These are phyloP conservation scores for Penicillium decumbens DNA, from an alignment of 2,329 filamentous ascomycete species.

Conservation along the genomic window DNA sequence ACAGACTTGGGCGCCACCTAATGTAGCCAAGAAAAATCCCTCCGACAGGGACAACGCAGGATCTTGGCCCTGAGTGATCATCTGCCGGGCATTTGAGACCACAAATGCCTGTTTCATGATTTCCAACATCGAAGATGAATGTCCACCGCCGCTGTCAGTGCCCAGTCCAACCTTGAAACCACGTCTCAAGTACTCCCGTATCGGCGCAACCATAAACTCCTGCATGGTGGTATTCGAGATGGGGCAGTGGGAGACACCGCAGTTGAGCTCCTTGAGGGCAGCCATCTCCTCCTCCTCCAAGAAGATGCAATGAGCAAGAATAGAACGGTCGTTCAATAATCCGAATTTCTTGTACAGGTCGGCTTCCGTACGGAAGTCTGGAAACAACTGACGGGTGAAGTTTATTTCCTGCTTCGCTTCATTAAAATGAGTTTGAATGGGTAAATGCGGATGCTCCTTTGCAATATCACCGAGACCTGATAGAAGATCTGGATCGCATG, in stretches of 20 bases:
- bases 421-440: slow-evolving; percentile 65
- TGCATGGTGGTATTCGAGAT: slow-evolving; percentile 59
- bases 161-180: slow-evolving; percentile 64
- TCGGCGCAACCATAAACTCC: slow-evolving; percentile 55
- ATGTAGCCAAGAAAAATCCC: slow-evolving; percentile 57
- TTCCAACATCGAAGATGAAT: slow-evolving; percentile 53
- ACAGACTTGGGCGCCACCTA: slow-evolving; percentile 58
- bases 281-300: slow-evolving; percentile 55
- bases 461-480: slow-evolving; percentile 54
- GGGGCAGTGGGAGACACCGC: slow-evolving; percentile 62
- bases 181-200: slow-evolving; percentile 54
- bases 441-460: slow-evolving; percentile 45
- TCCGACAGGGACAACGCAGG: slow-evolving; percentile 49
- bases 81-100: slow-evolving; percentile 38
- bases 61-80: slow-evolving; percentile 36
- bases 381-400: slow-evolving; percentile 54
- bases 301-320: slow-evolving; percentile 64
- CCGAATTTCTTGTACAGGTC: slow-evolving; percentile 56
- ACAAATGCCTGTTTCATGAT: slow-evolving; percentile 51
- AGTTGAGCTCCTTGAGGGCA: slow-evolving; percentile 46
- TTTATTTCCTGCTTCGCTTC: slow-evolving; percentile 59
- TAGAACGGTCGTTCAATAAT: slow-evolving; percentile 52
- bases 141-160: slow-evolving; percentile 61
- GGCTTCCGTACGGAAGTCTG: slow-evolving; percentile 53
- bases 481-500: slow-evolving; percentile 54